A percentile compares a stretch with the other conserved stretches of the same genome.
phyloP scores from a whole-genome alignment of 257 asterid genomes.

The Petunia axillaris region DNA sequence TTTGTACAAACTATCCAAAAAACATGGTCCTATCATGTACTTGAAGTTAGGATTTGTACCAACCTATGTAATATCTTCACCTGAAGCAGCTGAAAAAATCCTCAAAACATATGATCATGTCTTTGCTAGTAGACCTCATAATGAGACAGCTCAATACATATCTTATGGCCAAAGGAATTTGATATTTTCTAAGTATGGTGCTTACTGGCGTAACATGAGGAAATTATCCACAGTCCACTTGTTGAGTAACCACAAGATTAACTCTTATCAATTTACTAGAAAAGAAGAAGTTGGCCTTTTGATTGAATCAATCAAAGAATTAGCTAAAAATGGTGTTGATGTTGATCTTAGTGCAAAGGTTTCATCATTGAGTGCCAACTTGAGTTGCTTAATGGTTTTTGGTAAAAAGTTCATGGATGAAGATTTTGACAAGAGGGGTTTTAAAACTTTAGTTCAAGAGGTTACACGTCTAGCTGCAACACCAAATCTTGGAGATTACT shows the following conservation, averaged over 20 bases:
- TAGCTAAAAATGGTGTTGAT: neutral
- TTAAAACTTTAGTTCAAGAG: slow-evolving; percentile 47
- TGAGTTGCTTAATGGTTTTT: slow-evolving; percentile 59
- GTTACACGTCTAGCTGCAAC: slow-evolving; percentile 41
- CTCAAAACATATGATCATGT: slow-evolving; percentile 52
- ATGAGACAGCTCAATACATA: slow-evolving; percentile 44
- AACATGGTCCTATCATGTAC: slow-evolving; percentile 57
- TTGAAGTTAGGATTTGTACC: slow-evolving; percentile 46
- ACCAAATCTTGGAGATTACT: slow-evolving; percentile 57
- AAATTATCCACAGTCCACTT: slow-evolving; percentile 55
- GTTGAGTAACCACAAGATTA: slow-evolving; percentile 45
- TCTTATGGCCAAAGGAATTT: slow-evolving; percentile 48
- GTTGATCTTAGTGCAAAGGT: slow-evolving; percentile 50
- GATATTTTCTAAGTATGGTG: slow-evolving; percentile 42
- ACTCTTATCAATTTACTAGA: slow-evolving; percentile 47
- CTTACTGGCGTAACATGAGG: slow-evolving; percentile 65
- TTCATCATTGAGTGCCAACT: slow-evolving; percentile 38
- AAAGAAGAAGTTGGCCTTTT: slow-evolving; percentile 43
- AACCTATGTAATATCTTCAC: slow-evolving; percentile 49
- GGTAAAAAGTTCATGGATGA: slow-evolving; percentile 53
- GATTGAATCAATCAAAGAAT: slow-evolving; percentile 38
- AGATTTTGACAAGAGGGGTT: slow-evolving; percentile 57
- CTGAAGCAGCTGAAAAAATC: slow-evolving; percentile 53
- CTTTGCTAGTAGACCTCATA: slow-evolving; percentile 58
- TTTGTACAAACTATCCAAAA: slow-evolving; percentile 37